These are phyloP conservation scores for Vachellia collinsii DNA, from an alignment of 306 rosid genomes.

Conservation along the genomic window DNA sequence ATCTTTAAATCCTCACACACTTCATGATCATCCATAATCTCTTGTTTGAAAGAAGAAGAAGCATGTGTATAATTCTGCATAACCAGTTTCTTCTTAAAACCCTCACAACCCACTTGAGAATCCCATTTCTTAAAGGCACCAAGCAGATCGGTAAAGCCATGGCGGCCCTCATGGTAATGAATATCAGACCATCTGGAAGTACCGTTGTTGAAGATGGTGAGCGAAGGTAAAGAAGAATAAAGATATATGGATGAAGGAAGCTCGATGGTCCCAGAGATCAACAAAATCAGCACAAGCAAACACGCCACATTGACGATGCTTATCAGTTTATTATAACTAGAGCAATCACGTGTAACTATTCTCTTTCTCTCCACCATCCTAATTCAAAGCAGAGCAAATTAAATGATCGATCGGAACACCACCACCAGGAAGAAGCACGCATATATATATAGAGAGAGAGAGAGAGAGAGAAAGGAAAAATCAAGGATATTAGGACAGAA, in stretches of 20 bases:
- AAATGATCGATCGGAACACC: background rate
- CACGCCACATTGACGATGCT: conserved; percentile 55
- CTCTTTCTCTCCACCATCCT: background rate
- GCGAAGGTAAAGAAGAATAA: conserved; percentile 53
- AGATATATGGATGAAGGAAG: conserved; percentile 47
- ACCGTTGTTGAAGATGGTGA: conserved; percentile 27
- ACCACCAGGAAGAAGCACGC: background rate
- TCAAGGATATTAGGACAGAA: background rate
- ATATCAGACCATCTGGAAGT: background rate
- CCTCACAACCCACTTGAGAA: conserved; percentile 66
- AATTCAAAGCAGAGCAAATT: background rate
- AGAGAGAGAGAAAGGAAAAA: background rate
- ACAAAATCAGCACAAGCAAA: conserved; percentile 61
- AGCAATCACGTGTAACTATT: background rate
- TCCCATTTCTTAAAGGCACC: conserved; percentile 81
- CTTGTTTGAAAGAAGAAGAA: conserved; percentile 46
- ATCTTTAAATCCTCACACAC: conserved; percentile 47
- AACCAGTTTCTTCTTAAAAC: conserved; percentile 50
- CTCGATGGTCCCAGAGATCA: conserved; percentile 65
- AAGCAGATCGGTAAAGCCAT: conserved; percentile 61
- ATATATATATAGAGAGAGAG: background rate
- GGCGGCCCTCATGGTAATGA: background rate
- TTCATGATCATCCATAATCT: conserved; percentile 31
- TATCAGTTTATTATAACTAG: conserved; percentile 31
- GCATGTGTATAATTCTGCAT: background rate